Conservation (phyloP, 1,139 yeast genomes). For the Scheffersomyces stambukii region DNA sequence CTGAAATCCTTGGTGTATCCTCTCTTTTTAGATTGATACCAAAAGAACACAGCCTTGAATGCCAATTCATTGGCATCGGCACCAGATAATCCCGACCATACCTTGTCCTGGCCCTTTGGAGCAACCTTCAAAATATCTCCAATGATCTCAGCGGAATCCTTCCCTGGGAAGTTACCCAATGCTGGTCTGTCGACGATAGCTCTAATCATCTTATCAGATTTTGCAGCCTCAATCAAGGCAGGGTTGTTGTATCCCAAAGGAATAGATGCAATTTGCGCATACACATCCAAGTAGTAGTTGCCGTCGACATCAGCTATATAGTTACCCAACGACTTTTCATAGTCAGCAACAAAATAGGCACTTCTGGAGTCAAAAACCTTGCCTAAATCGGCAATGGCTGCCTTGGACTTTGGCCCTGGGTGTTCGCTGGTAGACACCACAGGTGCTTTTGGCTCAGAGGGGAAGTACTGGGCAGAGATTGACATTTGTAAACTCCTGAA, state of each 20-base stretch:
- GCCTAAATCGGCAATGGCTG: constrained; percentile 43
- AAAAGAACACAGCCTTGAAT: constrained; percentile 78
- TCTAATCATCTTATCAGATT: constrained; percentile 58
- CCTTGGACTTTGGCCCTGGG: constrained; percentile 58
- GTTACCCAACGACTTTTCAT: constrained; percentile 65
- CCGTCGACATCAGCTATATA: constrained; percentile 72
- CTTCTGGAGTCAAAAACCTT: constrained; percentile 62
- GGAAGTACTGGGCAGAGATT: constrained; percentile 52
- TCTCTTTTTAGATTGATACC: constrained; percentile 63
- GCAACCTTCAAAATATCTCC: constrained; percentile 57
- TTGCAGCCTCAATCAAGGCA: constrained; percentile 56
- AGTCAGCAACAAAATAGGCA: constrained; percentile 66
- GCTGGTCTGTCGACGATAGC: constrained; percentile 78
- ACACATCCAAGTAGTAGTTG: constrained; percentile 61
- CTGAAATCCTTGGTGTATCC: constrained; percentile 48
- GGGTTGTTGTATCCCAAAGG: constrained; percentile 82
- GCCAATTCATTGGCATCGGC: constrained; percentile 85
- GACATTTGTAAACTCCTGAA: no score
- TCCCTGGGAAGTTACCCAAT: constrained; percentile 69
- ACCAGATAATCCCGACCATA: constrained; percentile 77
- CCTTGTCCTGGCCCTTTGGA: constrained; percentile 63
- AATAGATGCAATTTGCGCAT: constrained; percentile 75
- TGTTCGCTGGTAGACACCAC: constrained; percentile 52
- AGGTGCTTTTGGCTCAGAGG: constrained; percentile 65
- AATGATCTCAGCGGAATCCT: constrained; percentile 56